Evolutionary conservation across 2,329 filamentous ascomycete genomes (phyloP).

Genomic region (Volutella citrinella): DNA sequence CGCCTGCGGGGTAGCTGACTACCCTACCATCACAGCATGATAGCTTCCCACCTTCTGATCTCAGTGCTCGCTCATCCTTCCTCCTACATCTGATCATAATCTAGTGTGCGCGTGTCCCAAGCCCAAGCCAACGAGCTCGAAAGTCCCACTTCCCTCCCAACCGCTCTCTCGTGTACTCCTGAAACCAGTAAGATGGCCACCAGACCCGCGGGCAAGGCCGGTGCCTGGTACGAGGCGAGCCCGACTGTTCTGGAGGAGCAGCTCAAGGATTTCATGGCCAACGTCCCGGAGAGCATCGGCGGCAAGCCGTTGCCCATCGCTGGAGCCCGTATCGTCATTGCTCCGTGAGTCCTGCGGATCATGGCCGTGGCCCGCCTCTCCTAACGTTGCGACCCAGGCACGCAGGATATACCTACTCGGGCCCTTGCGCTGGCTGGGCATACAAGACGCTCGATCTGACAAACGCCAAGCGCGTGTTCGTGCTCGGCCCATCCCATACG

Average conservation of each 20-base stretch:
- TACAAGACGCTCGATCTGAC: constrained; percentile 86
- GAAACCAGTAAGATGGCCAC: constrained; percentile 16
- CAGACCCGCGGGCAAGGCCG: constrained; percentile 69
- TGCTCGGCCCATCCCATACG: constrained; percentile 91
- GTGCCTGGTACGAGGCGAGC: constrained; percentile 78
- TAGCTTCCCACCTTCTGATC: no score
- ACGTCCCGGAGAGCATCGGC: constrained; percentile 65
- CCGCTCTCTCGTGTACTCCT: no score
- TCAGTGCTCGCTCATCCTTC: no score
- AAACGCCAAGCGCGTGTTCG: constrained; percentile 80
- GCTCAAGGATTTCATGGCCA: constrained; percentile 71
- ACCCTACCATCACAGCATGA: no score
- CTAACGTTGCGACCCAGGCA: constrained; percentile 55
- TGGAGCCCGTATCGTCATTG: constrained; percentile 81
- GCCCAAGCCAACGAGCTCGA: no score
- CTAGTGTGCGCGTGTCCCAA: no score
- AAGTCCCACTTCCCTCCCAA: no score
- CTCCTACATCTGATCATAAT: no score
- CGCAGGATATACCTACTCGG: constrained; percentile 91
- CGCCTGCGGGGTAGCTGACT: no score
- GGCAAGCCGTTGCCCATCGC: constrained; percentile 61
- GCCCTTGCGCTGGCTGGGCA: constrained; percentile 87
- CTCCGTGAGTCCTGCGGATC: constrained; percentile 64
- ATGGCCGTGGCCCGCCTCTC: neutral
- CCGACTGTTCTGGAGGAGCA: constrained; percentile 58